phyloP scores from a whole-genome alignment of 352 stramenopile species.

The Globisporangium uncinulatum region DNA sequence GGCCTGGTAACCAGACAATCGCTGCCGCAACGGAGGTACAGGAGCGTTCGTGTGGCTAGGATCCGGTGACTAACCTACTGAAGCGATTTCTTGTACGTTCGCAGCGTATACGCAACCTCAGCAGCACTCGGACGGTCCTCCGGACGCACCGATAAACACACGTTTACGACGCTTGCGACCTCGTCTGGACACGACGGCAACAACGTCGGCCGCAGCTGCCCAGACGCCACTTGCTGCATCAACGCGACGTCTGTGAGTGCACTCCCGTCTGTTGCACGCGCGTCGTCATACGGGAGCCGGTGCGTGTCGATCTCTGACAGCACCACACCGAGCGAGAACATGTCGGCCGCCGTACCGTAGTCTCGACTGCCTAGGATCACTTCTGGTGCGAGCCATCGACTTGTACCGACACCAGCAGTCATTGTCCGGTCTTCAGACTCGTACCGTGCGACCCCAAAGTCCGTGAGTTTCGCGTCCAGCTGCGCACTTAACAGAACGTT shows the following conservation, averaged over 20 bases:
- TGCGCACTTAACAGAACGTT: background rate
- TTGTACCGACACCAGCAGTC: background rate
- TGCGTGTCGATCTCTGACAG: background rate
- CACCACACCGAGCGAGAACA: background rate
- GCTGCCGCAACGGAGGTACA: no score
- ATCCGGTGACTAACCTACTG: no score
- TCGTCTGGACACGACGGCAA: conserved; percentile 24
- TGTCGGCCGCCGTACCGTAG: background rate
- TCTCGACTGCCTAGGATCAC: background rate
- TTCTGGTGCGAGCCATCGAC: background rate
- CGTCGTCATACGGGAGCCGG: background rate
- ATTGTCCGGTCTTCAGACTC: background rate
- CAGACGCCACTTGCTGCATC: conserved; percentile 2
- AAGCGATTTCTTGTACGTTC: background rate
- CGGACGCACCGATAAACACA: background rate
- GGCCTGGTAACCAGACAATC: no score
- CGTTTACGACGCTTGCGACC: conserved; percentile 17
- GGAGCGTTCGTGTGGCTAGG: no score
- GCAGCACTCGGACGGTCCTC: background rate
- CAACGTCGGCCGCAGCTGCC: conserved; percentile 28
- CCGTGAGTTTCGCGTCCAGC: background rate
- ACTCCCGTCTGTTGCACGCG: background rate
- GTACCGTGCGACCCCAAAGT: conserved; percentile 1
- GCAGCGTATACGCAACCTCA: background rate
- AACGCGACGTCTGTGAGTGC: background rate